Conservation (phyloP, 495 filamentous ascomycete species). For the Antarctomyces pellizariae region DNA sequence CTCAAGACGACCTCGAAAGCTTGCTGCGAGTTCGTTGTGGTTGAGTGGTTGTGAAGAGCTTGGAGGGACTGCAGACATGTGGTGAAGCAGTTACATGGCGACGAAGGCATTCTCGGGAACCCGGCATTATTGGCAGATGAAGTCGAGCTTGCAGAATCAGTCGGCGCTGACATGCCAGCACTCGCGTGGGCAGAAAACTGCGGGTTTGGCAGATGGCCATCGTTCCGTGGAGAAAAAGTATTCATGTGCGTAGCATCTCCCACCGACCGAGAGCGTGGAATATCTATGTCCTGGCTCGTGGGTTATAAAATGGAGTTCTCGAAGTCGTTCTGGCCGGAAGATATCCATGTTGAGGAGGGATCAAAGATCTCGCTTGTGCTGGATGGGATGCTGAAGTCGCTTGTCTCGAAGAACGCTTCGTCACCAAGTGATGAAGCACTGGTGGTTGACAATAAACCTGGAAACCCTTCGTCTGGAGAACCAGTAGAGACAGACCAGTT, state of each 20-base stretch:
- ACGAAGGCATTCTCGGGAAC: neutral
- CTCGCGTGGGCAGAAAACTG: conserved; percentile 12
- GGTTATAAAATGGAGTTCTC: no score
- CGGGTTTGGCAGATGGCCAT: conserved; percentile 13
- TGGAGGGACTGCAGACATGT: conserved; percentile 22
- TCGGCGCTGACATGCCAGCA: conserved; percentile 11
- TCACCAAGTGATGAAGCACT: no score
- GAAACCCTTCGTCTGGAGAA: no score
- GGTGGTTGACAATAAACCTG: no score
- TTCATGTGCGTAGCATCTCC: conserved; percentile 2
- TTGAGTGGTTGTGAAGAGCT: conserved; percentile 21
- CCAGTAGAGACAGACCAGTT: no score
- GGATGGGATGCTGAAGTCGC: no score
- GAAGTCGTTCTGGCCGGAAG: no score
- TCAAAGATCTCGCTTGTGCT: no score
- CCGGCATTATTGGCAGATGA: conserved; percentile 4
- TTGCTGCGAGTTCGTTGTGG: conserved; percentile 1
- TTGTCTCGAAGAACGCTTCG: no score
- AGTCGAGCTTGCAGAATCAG: conserved; percentile 1
- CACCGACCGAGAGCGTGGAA: conserved; percentile 1
- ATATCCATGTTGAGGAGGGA: no score
- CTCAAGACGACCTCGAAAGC: no score
- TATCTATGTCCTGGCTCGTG: no score
- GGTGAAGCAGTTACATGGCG: conserved; percentile 21
- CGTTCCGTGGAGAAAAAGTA: conserved; percentile 3